Evolutionary conservation across 2,329 filamentous ascomycete species (phyloP).

Genomic region (Aspergillus niger): DNA sequence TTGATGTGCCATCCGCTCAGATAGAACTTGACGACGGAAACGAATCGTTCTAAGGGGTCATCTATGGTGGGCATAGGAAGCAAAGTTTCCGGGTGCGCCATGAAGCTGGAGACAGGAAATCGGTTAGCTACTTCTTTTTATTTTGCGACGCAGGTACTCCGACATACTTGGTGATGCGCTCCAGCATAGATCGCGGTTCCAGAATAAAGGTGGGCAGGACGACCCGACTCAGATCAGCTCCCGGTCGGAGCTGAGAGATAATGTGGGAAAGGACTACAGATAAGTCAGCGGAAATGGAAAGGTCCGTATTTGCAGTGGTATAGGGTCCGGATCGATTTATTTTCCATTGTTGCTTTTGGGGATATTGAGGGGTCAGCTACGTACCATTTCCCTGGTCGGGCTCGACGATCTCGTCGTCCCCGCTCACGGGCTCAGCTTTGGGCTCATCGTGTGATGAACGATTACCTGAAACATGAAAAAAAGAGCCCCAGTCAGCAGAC

Average conservation of each 20-base stretch:
- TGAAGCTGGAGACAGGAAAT: slow-evolving; percentile 68
- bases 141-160: not conserved
- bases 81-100: slow-evolving; percentile 97
- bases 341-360: not conserved
- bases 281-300: slow-evolving; percentile 7
- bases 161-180: slow-evolving; percentile 91
- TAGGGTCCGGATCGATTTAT: not conserved
- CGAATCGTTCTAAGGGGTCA: slow-evolving; percentile 84
- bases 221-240: slow-evolving; percentile 91
- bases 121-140: slow-evolving; percentile 18
- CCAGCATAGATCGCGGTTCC: slow-evolving; percentile 95
- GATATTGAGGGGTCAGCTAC: slow-evolving; percentile 29
- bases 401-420: slow-evolving; percentile 81
- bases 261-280: slow-evolving; percentile 85
- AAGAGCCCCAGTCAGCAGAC: slow-evolving; percentile 31
- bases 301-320: not conserved
- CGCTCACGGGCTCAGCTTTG: slow-evolving; percentile 41
- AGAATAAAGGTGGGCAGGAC: slow-evolving; percentile 97
- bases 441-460: slow-evolving; percentile 63
- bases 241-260: slow-evolving; percentile 93
- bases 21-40: slow-evolving; percentile 97
- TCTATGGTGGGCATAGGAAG: slow-evolving; percentile 84
- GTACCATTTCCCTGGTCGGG: slow-evolving; percentile 91
- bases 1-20: slow-evolving; percentile 98
- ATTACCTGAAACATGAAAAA: slow-evolving; percentile 38